Evolutionary conservation across 106 monocot species (phyloP).

Genomic region (Platanthera guangdongensis): DNA sequence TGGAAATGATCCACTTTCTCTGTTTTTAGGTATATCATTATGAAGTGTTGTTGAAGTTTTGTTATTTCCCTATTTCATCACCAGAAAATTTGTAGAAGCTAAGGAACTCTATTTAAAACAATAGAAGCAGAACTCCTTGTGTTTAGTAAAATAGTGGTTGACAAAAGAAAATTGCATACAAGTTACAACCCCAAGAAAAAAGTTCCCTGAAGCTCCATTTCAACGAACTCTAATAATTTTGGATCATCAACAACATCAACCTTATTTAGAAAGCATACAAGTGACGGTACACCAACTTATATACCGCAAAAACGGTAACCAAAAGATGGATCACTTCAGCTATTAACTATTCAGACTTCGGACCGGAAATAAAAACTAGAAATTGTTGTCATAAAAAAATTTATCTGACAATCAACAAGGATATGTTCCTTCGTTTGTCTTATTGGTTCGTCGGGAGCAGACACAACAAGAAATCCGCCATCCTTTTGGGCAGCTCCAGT

Average conservation of each 20-base stretch:
- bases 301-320: background rate
- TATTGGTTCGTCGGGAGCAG: constrained; percentile 96
- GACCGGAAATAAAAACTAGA: background rate
- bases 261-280: constrained; percentile 94
- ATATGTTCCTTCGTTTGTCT: constrained; percentile 98
- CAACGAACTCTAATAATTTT: constrained; percentile 87
- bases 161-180: background rate
- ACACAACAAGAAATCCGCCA: constrained; percentile 95
- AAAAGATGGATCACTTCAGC: background rate
- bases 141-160: background rate
- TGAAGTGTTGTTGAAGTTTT: no score
- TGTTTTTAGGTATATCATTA: no score
- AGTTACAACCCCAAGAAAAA: background rate
- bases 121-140: background rate
- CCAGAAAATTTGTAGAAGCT: constrained; percentile 98
- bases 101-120: constrained; percentile 58
- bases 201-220: constrained; percentile 94
- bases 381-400: background rate
- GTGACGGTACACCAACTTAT: constrained; percentile 94
- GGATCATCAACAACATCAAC: constrained; percentile 99
- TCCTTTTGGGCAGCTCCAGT: constrained; percentile 99
- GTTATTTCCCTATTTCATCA: constrained; percentile 44
- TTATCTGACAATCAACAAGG: constrained; percentile 82
- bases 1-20: no score
- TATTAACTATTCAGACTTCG: background rate